Base-by-base conservation (phyloP, 2,329 filamentous ascomycete species). In the Phaeophleospora eucalypticola region DNA sequence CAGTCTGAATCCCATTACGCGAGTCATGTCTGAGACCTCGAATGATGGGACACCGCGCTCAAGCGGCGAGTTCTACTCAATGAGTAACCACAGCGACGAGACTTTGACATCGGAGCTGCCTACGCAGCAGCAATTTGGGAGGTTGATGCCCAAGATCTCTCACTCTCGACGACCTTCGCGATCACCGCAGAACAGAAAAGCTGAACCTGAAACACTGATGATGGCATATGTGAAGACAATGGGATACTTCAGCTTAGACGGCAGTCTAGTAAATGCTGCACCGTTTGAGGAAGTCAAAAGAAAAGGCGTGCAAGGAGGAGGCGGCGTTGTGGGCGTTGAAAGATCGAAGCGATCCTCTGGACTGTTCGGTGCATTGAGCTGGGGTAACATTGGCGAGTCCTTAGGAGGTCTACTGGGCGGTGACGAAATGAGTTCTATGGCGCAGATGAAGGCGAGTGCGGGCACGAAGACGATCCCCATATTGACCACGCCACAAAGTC, bases 211-310 rank as follows among this genome's bases (percentile, higher is more conserved):
- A 65, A 84, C 85, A 1, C 71, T 98, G 44, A 94, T 98, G 82
- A 98, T 98, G 93, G 93, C 90, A 0, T 98, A 95, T 68, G 91
- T 88, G 2, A 93, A 98, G 60, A 81, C 97, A 2, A 87, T 89
- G 67, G 93, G 93, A 3, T 90, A 87, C 0, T 98, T 98, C 59
- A 89, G 83, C 0, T 71, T 98, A 4, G 93, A 98, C 63, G 89
- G 89, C 0, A 95, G 93, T 1, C 72, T 98, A 17, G 83, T 98
- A 49, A 91, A 94, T 59, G 83, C 94, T 33, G 82, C 82, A 0
- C 87, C 87, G 0, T 98, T 98, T 60, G 93, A 98, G 63, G 88
- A 94, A 60, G 90, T 97, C 33, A 98, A 98, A 67, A 81, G 90
- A 49, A 96, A 95, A 69, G 90, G 87, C 2, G 89, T 95, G 4